These are phyloP conservation scores for Aspergillus oerlinghausenensis DNA, from an alignment of 2,329 filamentous ascomycete genomes.

Conservation along the genomic window DNA sequence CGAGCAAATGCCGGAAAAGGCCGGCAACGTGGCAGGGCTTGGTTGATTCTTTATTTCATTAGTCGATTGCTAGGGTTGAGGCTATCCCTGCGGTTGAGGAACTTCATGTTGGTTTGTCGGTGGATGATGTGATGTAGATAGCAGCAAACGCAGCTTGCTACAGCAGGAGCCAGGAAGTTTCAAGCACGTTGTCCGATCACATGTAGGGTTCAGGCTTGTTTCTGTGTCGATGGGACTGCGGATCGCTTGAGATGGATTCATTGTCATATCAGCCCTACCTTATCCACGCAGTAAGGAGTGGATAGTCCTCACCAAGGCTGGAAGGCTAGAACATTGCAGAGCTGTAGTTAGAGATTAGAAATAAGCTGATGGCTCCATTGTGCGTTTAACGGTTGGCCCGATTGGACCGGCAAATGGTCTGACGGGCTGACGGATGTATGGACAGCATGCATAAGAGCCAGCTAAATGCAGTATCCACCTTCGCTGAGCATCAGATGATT, in stretches of 20 bases:
- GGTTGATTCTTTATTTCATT: too few relatives aligned
- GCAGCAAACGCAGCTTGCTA: too few relatives aligned
- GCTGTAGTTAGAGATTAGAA: too few relatives aligned
- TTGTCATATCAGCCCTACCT: not conserved
- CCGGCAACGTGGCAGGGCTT: too few relatives aligned
- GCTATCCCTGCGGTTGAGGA: too few relatives aligned
- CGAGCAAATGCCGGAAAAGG: too few relatives aligned
- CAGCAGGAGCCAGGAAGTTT: not conserved
- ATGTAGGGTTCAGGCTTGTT: not conserved
- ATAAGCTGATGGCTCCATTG: too few relatives aligned
- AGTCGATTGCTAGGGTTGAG: too few relatives aligned
- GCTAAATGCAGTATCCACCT: not conserved
- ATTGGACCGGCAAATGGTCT: not conserved
- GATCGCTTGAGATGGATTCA: not conserved
- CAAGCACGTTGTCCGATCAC: not conserved
- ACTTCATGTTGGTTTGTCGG: too few relatives aligned
- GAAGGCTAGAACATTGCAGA: not conserved
- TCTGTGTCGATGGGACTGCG: not conserved
- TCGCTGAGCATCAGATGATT: not conserved
- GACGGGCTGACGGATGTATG: not conserved
- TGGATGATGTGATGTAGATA: too few relatives aligned
- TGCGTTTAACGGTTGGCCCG: not conserved
- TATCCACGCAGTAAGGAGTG: not conserved
- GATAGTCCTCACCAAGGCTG: not conserved
- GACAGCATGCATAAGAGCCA: not conserved